phyloP scores from a whole-genome alignment of 2,329 filamentous ascomycete species.

The Blastomyces silverae region DNA sequence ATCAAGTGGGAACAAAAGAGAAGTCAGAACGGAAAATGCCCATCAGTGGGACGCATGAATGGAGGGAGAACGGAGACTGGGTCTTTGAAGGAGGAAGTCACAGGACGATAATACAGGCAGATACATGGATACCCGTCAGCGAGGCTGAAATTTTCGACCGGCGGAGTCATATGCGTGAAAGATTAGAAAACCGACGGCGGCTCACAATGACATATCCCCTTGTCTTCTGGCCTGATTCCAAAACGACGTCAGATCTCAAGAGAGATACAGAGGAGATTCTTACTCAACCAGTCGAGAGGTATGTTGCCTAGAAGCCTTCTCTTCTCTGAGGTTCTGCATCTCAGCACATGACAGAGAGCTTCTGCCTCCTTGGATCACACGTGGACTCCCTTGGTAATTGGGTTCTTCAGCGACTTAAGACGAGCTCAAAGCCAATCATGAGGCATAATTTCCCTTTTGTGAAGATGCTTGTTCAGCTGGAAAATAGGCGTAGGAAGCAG shows the following conservation, averaged over 20 bases:
- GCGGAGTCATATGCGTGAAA: not conserved
- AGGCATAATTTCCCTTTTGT: not conserved
- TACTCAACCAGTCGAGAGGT: not conserved
- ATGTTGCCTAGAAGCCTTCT: not conserved
- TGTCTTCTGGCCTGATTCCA: not conserved
- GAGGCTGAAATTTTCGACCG: not conserved
- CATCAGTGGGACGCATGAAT: not conserved
- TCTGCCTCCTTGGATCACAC: not conserved
- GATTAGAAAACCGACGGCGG: not conserved
- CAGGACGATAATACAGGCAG: not conserved
- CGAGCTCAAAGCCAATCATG: not conserved
- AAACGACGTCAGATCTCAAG: not conserved
- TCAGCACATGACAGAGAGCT: not conserved
- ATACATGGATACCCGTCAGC: not conserved
- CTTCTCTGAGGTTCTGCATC: not conserved
- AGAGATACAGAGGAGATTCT: not conserved
- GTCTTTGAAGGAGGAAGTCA: not conserved
- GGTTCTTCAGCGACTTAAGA: not conserved
- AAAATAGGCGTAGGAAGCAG: not conserved
- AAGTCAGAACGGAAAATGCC: not conserved
- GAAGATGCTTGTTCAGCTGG: not conserved
- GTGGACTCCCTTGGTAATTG: not conserved
- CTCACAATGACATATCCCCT: not conserved
- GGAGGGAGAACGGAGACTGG: not conserved
- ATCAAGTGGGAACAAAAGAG: not conserved